phyloP scores from a whole-genome alignment of 192 early-diverging fungal species.

The Kickxella alabastrina region DNA sequence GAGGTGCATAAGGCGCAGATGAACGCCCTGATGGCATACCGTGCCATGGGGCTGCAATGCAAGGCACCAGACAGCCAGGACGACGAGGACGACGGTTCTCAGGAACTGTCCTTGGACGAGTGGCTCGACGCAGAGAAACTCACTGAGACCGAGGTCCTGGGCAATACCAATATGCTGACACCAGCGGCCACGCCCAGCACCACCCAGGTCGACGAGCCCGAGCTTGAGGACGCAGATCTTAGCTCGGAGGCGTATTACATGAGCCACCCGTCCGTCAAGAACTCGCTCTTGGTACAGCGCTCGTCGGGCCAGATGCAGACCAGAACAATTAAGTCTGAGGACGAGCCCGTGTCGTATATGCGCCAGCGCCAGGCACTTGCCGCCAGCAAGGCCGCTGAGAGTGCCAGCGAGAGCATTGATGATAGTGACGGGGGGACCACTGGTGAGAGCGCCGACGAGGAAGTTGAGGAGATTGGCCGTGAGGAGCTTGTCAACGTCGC shows the following conservation, averaged over 20 bases:
- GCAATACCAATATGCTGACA: slow-evolving; percentile 4
- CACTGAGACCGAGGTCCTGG: slow-evolving; percentile 30
- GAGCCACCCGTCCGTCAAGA: slow-evolving; percentile 19
- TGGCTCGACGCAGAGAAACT: slow-evolving; percentile 48
- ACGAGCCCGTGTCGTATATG: slow-evolving; percentile 49
- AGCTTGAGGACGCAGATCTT: slow-evolving; percentile 33
- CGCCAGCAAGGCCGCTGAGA: background rate
- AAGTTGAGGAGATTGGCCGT: background rate
- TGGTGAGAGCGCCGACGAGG: background rate
- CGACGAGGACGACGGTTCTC: slow-evolving; percentile 6
- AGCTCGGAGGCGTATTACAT: slow-evolving; percentile 14
- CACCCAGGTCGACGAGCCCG: slow-evolving; percentile 21
- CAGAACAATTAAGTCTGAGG: background rate
- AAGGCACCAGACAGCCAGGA: slow-evolving; percentile 34
- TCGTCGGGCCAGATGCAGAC: slow-evolving; percentile 27
- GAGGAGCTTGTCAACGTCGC: slow-evolving; percentile 24
- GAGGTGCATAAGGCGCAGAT: slow-evolving; percentile 37
- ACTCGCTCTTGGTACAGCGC: slow-evolving; percentile 29
- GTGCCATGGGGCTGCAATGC: slow-evolving; percentile 51
- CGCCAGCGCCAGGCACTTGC: slow-evolving; percentile 30
- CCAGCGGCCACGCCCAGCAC: slow-evolving; percentile 4
- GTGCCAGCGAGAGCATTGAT: background rate
- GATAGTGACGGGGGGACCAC: background rate
- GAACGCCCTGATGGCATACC: slow-evolving; percentile 49
- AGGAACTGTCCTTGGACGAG: slow-evolving; percentile 44